phyloP scores from a whole-genome alignment of 2,329 filamentous ascomycete genomes.

The Monosporascus sp. region DNA sequence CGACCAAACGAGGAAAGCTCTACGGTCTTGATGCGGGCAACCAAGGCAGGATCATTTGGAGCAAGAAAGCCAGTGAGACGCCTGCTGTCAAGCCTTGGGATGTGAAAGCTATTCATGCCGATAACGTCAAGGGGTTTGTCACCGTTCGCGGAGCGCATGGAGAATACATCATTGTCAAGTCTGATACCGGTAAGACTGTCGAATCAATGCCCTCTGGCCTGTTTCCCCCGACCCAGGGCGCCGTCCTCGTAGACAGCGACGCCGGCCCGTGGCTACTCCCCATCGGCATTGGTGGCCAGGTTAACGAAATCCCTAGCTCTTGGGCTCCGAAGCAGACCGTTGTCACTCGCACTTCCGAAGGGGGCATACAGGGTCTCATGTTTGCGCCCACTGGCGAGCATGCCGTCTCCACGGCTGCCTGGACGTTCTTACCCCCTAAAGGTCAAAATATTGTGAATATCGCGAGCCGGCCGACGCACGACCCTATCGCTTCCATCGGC shows the following conservation, averaged over 20 bases:
- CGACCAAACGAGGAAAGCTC: constrained; percentile 71
- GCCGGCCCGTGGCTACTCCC: constrained; percentile 50
- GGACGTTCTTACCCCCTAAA: constrained; percentile 65
- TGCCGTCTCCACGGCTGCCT: constrained; percentile 47
- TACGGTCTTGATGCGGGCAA: constrained; percentile 75
- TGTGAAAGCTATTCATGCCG: constrained; percentile 60
- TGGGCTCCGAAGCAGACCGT: constrained; percentile 47
- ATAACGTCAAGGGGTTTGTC: constrained; percentile 50
- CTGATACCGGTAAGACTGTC: constrained; percentile 45
- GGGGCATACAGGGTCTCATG: constrained; percentile 49
- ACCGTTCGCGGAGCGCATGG: constrained; percentile 56
- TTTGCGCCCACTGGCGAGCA: constrained; percentile 39
- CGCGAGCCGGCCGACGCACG: constrained; percentile 64
- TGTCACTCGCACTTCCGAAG: constrained; percentile 44
- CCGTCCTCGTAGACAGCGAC: constrained; percentile 47
- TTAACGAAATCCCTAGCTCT: constrained; percentile 39
- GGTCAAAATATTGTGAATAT: constrained; percentile 65
- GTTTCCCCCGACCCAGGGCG: constrained; percentile 36
- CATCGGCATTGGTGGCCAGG: constrained; percentile 44
- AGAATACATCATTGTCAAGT: constrained; percentile 53
- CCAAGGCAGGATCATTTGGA: constrained; percentile 72
- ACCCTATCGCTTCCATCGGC: constrained; percentile 91
- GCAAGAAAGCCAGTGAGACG: constrained; percentile 55
- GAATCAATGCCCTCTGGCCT: constrained; percentile 36
- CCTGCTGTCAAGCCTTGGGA: constrained; percentile 53